A percentile compares a stretch with the other conserved stretches of the same genome.
Evolutionary conservation across 2,329 filamentous ascomycete species (phyloP).

Genomic region (Phoma sp.): DNA sequence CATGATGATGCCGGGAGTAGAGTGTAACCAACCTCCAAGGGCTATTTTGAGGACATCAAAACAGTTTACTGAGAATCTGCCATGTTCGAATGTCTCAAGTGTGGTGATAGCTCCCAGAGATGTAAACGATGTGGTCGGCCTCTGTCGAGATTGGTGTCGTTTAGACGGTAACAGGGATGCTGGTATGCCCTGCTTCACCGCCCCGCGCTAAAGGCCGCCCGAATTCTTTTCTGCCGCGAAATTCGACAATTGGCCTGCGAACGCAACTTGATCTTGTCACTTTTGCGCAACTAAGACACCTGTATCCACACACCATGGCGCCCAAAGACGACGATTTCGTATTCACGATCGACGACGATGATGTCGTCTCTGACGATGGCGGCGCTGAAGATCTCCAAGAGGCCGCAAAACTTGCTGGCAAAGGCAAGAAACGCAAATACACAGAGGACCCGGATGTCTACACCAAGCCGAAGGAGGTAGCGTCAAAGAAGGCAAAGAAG

Average conservation of each 20-base stretch:
- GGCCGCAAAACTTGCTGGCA: slow-evolving; percentile 39
- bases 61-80: neutral
- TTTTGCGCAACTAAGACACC: slow-evolving; percentile 3
- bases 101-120: neutral
- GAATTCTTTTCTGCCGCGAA: slow-evolving; percentile 32
- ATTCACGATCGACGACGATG: slow-evolving; percentile 49
- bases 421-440: slow-evolving; percentile 47
- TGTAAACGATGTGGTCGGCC: neutral
- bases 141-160: neutral
- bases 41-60: neutral
- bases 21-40: too few relatives aligned
- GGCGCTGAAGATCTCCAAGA: slow-evolving; percentile 36
- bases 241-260: slow-evolving; percentile 1
- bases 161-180: slow-evolving; percentile 1
- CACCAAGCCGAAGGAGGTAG: slow-evolving; percentile 34
- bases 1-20: too few relatives aligned
- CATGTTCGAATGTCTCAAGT: neutral
- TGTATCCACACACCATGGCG: slow-evolving; percentile 32
- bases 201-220: slow-evolving; percentile 7
- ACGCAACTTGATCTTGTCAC: neutral
- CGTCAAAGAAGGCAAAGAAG: slow-evolving; percentile 46
- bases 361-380: slow-evolving; percentile 47
- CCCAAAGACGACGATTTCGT: slow-evolving; percentile 49
- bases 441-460: slow-evolving; percentile 39
- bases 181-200: neutral